Conservation (phyloP, 306 rosid species). For the Vicia faba region DNA sequence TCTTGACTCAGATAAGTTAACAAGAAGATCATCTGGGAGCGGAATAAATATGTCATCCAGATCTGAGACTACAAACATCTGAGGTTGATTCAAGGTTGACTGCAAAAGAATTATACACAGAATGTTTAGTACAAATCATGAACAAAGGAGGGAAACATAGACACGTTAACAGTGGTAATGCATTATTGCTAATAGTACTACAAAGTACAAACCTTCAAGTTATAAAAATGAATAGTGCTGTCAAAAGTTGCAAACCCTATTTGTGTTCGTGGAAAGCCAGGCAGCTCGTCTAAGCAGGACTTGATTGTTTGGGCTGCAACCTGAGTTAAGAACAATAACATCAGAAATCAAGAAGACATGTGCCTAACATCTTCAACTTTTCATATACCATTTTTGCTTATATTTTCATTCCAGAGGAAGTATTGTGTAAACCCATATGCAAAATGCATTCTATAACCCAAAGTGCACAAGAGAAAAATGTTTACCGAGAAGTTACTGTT, state of each 20-base stretch:
- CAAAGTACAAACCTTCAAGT: constrained; percentile 76
- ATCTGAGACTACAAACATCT: constrained; percentile 99
- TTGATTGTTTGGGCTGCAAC: constrained; percentile 89
- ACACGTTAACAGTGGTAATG: constrained; percentile 22
- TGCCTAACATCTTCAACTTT: neutral
- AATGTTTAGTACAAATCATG: constrained; percentile 33
- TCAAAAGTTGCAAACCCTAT: constrained; percentile 98
- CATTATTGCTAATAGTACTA: constrained; percentile 29
- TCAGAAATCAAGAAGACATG: constrained; percentile 23
- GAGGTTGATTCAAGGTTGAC: constrained; percentile 97
- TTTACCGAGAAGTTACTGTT: constrained; percentile 12
- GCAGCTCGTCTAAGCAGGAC: constrained; percentile 91
- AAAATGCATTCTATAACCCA: constrained; percentile 30
- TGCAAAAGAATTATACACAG: constrained; percentile 48
- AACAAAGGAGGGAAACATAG: constrained; percentile 17
- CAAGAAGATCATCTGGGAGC: constrained; percentile 98
- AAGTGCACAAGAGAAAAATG: constrained; percentile 17
- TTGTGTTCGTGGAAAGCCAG: constrained; percentile 96
- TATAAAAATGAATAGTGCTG: constrained; percentile 95
- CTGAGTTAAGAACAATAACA: constrained; percentile 49
- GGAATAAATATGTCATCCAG: constrained; percentile 95
- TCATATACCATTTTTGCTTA: no score
- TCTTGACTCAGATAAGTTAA: constrained; percentile 96
- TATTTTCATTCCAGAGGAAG: no score
- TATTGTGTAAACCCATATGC: constrained; percentile 20